Base-by-base conservation (phyloP, 192 early-diverging fungal species). In the Podila horticola region DNA sequence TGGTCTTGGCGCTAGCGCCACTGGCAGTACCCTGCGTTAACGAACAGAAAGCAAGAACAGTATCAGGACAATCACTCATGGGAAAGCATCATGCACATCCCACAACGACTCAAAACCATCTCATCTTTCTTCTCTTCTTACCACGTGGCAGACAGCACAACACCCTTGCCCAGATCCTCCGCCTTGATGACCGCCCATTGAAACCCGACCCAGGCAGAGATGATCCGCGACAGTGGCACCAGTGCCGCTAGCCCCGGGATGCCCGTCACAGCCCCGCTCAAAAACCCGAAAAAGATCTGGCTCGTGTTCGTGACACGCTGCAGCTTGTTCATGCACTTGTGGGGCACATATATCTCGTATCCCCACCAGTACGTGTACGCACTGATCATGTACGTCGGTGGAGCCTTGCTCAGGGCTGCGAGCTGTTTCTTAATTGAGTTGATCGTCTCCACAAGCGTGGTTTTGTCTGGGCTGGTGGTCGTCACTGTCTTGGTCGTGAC, bases 351-450 rank as follows among this genome's bases (percentile, higher is more conserved):
- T 48, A 85, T 85, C 65, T 85, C 84, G 26, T 82, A 85, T 19
- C 84, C 84, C 84, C 84, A 85, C 84, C 84, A 85, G 33, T 63
- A 82, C 5, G 69, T 71, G 49, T 85, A 82, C 8, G 75, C 79
- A 17, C 74, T 82, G 29, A 85, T 85, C 45, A 62, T 26, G 58
- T 82, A 30, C 20, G 52, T 67, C 33, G 84, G 72, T 22, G 84
- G 79, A 2, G 67, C 22, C 45, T 65, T 73, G 22, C 9, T 62
- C 10, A 81, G 33, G 20, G 71, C 66, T 2, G 52, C 62, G 26
- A 81, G 34, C 55, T 81, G 77, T 49, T 81, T 34, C 20, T 81
- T 81, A 58, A 81, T 81, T 45, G 77, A 81, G 33, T 73, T 81
- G 10, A 81, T 19, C 12, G 77, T 81, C 15, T 71, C 67, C 28